These are phyloP conservation scores for Lecanoromycetidae sp. DNA, from an alignment of 2,329 filamentous ascomycete species.

Conservation along the genomic window DNA sequence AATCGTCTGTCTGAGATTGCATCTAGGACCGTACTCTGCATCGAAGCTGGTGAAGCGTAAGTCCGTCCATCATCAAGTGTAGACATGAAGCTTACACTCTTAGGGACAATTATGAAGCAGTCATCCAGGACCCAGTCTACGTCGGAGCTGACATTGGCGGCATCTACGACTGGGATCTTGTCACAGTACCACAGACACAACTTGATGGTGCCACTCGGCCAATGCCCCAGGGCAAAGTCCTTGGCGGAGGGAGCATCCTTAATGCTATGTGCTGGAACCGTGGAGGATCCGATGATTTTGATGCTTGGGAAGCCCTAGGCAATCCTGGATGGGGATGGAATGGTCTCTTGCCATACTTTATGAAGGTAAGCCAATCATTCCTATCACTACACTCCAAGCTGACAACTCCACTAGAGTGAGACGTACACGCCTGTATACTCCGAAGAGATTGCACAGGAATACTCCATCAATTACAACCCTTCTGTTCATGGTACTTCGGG, in stretches of 20 bases:
- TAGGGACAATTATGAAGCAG: conserved; percentile 23
- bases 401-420: conserved; percentile 23
- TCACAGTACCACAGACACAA: conserved; percentile 21
- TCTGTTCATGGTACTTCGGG: conserved; percentile 34
- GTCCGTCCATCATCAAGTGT: neutral
- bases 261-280: conserved; percentile 33
- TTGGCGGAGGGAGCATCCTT: conserved; percentile 32
- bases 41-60: conserved; percentile 18
- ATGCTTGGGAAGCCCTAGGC: conserved; percentile 36
- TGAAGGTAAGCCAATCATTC: conserved; percentile 26
- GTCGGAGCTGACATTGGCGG: conserved; percentile 21
- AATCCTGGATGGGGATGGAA: conserved; percentile 36
- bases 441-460: conserved; percentile 25
- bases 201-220: conserved; percentile 20
- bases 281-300: conserved; percentile 29
- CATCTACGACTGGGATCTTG: conserved; percentile 23
- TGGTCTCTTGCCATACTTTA: conserved; percentile 38
- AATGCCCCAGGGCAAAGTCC: conserved; percentile 24
- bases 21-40: conserved; percentile 18
- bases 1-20: conserved; percentile 33
- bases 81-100: conserved; percentile 1
- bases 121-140: conserved; percentile 22
- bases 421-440: conserved; percentile 31
- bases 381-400: conserved; percentile 12
- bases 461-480: conserved; percentile 31